These are phyloP conservation scores for Paramecium caudatum DNA, from an alignment of 73 alveolate genomes.

Conservation along the genomic window DNA sequence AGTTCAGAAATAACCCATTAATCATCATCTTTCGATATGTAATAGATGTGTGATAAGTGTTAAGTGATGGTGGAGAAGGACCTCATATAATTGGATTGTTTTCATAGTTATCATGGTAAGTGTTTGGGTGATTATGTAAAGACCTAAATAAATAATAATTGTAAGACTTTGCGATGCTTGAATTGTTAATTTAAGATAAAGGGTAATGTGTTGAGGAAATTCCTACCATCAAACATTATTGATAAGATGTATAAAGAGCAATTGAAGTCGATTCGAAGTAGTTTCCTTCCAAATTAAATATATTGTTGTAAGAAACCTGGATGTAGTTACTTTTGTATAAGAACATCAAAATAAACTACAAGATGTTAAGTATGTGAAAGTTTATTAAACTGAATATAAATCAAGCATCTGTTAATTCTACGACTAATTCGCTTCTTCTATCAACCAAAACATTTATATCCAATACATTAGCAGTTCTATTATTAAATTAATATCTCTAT, in stretches of 20 bases:
- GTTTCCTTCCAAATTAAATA: not conserved
- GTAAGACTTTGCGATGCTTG: constrained; percentile 12
- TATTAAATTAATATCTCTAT: constrained; percentile 48
- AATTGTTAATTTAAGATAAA: constrained; percentile 5
- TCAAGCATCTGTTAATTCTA: constrained; percentile 60
- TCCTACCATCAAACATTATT: not conserved
- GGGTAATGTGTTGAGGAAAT: not conserved
- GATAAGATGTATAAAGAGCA: constrained; percentile 32
- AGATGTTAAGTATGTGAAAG: constrained; percentile 34
- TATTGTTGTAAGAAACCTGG: constrained; percentile 39
- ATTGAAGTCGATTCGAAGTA: not conserved
- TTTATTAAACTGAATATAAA: constrained; percentile 26
- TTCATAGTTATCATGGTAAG: constrained; percentile 16
- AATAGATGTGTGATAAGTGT: constrained; percentile 17
- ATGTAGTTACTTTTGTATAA: constrained; percentile 12
- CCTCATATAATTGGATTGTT: not conserved
- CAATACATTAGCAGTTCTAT: constrained; percentile 55
- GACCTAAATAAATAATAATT: not conserved
- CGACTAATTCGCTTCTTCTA: constrained; percentile 65
- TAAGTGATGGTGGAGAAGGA: constrained; percentile 22
- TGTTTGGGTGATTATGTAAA: constrained; percentile 21
- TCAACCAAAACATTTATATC: constrained; percentile 51
- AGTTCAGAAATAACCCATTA: constrained; percentile 36
- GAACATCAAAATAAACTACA: not conserved
- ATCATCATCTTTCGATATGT: constrained; percentile 23